These are phyloP conservation scores for Entophlyctis luteolus DNA, from an alignment of 192 early-diverging fungal species.

Conservation along the genomic window DNA sequence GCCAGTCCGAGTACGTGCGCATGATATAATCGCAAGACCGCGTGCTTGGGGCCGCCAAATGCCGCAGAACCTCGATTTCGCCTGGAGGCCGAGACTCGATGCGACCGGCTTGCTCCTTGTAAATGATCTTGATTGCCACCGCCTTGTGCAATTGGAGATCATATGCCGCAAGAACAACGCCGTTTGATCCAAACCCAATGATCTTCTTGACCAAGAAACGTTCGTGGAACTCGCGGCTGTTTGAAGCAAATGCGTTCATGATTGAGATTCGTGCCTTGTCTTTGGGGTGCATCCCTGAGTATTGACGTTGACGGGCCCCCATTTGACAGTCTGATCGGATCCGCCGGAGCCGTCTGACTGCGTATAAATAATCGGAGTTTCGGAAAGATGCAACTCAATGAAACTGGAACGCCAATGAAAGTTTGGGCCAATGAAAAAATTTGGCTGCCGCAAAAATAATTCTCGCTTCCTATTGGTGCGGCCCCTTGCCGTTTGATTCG, in stretches of 20 bases:
- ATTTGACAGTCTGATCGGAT: too few species aligned
- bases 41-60: background rate
- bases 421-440: too few species aligned
- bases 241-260: background rate
- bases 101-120: background rate
- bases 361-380: too few species aligned
- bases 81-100: background rate
- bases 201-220: background rate
- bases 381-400: too few species aligned
- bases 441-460: too few species aligned
- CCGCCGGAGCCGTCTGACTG: too few species aligned
- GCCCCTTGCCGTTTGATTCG: too few species aligned
- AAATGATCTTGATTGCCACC: conserved; percentile 30
- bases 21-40: background rate
- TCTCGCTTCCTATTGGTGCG: too few species aligned
- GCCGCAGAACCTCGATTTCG: background rate
- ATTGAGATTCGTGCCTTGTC: conserved; percentile 6
- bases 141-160: background rate
- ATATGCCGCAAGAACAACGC: conserved; percentile 16
- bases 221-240: background rate
- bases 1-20: background rate
- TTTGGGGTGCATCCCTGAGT: too few species aligned
- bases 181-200: conserved; percentile 29
- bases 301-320: too few species aligned
- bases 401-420: too few species aligned